Evolutionary conservation across 2,329 filamentous ascomycete species (phyloP).

Genomic region (Diaporthe citri): DNA sequence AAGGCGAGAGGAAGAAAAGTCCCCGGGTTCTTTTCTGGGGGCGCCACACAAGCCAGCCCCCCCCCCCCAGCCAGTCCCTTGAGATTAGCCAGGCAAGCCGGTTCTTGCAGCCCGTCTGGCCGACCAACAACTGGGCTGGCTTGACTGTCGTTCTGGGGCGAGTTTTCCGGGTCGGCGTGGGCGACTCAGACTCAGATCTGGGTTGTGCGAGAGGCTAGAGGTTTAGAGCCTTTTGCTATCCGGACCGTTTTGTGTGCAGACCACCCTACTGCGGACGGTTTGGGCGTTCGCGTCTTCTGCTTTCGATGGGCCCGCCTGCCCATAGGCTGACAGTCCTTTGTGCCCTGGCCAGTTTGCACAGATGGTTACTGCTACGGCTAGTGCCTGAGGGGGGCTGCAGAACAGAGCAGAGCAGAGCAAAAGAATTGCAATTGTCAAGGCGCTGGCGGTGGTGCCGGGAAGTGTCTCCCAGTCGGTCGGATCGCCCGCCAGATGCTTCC

Average conservation of each 20-base stretch:
- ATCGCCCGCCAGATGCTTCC: not conserved
- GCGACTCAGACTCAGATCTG: not conserved
- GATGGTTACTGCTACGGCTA: not conserved
- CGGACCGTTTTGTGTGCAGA: slow-evolving; percentile 2
- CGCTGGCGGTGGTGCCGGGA: not conserved
- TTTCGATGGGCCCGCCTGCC: not conserved
- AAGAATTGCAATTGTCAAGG: not conserved
- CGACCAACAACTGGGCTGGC: slow-evolving; percentile 6
- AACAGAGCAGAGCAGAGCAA: not conserved
- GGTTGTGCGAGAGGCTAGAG: slow-evolving; percentile 20
- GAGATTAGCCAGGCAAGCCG: slow-evolving; percentile 20
- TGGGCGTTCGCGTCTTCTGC: not conserved
- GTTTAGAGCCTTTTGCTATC: not conserved
- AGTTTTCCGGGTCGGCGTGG: slow-evolving; percentile 2
- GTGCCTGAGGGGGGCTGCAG: not conserved
- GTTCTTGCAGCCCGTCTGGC: not conserved
- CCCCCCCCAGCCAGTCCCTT: not conserved
- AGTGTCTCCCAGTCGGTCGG: slow-evolving; percentile 8
- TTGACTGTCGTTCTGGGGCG: not conserved
- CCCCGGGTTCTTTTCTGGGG: slow-evolving; percentile 31
- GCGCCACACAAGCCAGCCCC: not conserved
- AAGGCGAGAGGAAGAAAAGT: slow-evolving; percentile 28
- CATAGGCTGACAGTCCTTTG: not conserved
- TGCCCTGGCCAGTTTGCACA: not conserved
- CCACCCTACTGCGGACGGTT: not conserved